These are phyloP conservation scores for Picochlorum sp. DNA, from an alignment of 139 green algal genomes.

Conservation along the genomic window DNA sequence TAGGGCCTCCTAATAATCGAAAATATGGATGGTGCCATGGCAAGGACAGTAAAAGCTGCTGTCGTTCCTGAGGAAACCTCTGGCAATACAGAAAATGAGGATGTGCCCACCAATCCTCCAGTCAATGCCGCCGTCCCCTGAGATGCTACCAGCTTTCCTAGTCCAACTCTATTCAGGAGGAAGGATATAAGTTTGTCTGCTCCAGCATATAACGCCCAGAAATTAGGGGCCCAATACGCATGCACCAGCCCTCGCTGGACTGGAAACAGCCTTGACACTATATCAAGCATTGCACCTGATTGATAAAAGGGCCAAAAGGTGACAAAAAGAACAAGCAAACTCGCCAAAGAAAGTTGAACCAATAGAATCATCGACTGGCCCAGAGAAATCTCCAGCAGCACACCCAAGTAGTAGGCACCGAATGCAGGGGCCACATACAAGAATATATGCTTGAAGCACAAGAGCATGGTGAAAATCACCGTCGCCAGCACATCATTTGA, in stretches of 20 bases:
- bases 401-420: slow-evolving; percentile 70
- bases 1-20: slow-evolving; percentile 32
- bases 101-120: slow-evolving; percentile 62
- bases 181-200: slow-evolving; percentile 58
- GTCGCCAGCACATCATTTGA: slow-evolving; percentile 22
- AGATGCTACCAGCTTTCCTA: background rate
- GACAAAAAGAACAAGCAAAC: slow-evolving; percentile 36
- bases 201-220: slow-evolving; percentile 81
- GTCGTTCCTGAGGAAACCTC: slow-evolving; percentile 36
- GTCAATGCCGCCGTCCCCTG: slow-evolving; percentile 7
- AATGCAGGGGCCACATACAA: slow-evolving; percentile 69
- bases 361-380: slow-evolving; percentile 14
- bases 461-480: slow-evolving; percentile 66
- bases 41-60: slow-evolving; percentile 33
- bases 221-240: slow-evolving; percentile 93
- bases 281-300: slow-evolving; percentile 27
- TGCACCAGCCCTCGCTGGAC: slow-evolving; percentile 83
- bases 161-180: slow-evolving; percentile 14
- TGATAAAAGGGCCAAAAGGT: slow-evolving; percentile 68
- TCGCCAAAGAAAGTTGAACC: slow-evolving; percentile 22
- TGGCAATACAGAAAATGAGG: slow-evolving; percentile 65
- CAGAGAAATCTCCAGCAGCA: slow-evolving; percentile 11
- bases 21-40: slow-evolving; percentile 54
- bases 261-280: slow-evolving; percentile 70
- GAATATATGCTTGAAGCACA: slow-evolving; percentile 94